Conservation (phyloP, 2,329 filamentous ascomycete genomes). For the Pseudogymnoascus sp. region DNA sequence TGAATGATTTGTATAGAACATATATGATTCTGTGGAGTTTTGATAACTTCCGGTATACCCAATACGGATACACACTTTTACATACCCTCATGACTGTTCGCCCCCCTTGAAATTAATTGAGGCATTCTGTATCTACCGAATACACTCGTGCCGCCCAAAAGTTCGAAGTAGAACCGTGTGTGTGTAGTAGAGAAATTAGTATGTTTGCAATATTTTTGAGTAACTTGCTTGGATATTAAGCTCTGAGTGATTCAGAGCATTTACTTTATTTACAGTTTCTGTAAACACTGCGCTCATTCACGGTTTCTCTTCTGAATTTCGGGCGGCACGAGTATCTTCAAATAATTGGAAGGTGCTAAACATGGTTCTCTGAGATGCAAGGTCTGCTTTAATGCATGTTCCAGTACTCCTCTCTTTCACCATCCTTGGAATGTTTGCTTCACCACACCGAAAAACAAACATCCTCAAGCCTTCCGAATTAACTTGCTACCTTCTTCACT, state of each 20-base stretch:
- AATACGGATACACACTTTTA: slow-evolving; percentile 1
- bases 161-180: not conserved
- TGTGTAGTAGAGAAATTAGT: not conserved
- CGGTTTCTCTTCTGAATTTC: not conserved
- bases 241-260: not conserved
- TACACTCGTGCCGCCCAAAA: not conserved
- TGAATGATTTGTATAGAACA: slow-evolving; percentile 32
- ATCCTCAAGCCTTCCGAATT: not conserved
- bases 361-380: not conserved
- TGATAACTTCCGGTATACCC: not conserved
- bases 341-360: not conserved
- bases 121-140: not conserved
- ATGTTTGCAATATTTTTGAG: not conserved
- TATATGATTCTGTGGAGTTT: slow-evolving; percentile 12
- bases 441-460: not conserved
- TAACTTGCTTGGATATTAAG: not conserved
- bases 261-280: not conserved
- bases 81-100: not conserved
- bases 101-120: not conserved
- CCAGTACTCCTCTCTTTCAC: not conserved
- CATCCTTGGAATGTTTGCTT: not conserved
- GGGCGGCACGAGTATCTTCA: not conserved
- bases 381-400: not conserved
- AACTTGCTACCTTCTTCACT: not conserved
- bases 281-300: not conserved